Percentiles rank a stretch among this genome's conserved stretches.
phyloP scores from a whole-genome alignment of 192 early-diverging fungal species.

The Kappamyces sp. region DNA sequence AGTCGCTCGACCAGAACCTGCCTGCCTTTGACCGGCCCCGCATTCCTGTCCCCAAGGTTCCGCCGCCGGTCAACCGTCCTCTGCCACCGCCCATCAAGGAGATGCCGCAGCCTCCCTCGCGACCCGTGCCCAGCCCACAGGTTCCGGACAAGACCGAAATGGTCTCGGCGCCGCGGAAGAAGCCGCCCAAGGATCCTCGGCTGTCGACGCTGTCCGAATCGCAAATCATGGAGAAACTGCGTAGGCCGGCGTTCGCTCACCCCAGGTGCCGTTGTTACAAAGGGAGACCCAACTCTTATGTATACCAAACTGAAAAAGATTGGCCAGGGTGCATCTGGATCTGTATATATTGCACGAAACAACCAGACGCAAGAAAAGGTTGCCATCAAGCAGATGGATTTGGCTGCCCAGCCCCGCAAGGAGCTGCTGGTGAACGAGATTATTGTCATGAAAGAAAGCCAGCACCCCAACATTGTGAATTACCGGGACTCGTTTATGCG shows the following conservation, averaged over 20 bases:
- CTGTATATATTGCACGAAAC: constrained; percentile 78
- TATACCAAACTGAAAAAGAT: constrained; percentile 95
- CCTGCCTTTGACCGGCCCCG: no score
- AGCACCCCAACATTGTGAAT: constrained; percentile 85
- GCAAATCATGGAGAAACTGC: constrained; percentile 90
- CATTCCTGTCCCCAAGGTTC: no score
- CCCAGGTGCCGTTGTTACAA: constrained; percentile 68
- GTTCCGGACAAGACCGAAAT: no score
- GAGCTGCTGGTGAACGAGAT: constrained; percentile 92
- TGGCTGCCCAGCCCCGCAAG: constrained; percentile 78
- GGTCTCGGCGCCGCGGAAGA: no score
- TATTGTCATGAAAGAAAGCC: constrained; percentile 86
- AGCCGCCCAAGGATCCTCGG: constrained; percentile 58
- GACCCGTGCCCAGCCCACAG: no score
- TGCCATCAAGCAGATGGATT: constrained; percentile 93
- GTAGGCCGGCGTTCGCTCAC: constrained; percentile 28
- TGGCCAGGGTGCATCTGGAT: constrained; percentile 92
- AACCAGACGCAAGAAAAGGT: constrained; percentile 64
- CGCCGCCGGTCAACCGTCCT: no score
- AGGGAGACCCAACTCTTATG: constrained; percentile 80
- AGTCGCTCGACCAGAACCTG: no score
- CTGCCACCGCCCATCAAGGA: no score
- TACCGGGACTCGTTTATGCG: constrained; percentile 78
- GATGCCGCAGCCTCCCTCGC: no score
- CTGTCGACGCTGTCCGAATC: constrained; percentile 84